Evolutionary conservation across 1,284 basidiomycete species (phyloP), one percentile per base, ranked within the genome.

Genomic region (Leccinum griseonigrum): DNA sequence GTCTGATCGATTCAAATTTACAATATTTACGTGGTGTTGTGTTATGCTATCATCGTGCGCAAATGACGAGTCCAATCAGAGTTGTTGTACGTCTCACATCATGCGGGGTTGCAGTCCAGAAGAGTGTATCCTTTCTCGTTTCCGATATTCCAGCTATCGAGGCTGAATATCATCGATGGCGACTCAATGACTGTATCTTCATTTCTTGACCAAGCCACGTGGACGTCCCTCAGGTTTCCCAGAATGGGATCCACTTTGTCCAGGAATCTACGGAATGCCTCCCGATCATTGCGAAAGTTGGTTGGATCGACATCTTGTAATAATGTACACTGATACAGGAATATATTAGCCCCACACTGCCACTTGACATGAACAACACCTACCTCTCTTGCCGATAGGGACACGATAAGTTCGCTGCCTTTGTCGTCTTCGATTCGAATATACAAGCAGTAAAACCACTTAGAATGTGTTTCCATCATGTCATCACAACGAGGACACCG

Each of bases 401-500:
- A 79, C 3, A 86, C 74, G 7, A 75, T 68, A 11, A 87, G 65
- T 29, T 74, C 71, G 3, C 69, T 64, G 7, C 77, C 80, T 11
- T 74, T 69, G 46, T 79, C 78, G 63, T 89, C 86, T 67, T 83
- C 74, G 9, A 88, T 68, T 26, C 75, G 70, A 53, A 88, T 64
- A 60, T 77, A 81, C 56, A 88, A 72, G 56, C 79, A 70, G 61
- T 80, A 87, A 56, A 77, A 72, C 59, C 80, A 80, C 51, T 74
- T 74, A 56, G 81, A 78, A 64, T 78, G 78, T 61, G 82, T 79
- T 50, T 79, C 74, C 54, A 83, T 79, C 56, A 76, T 76, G 71
- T 87, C 83, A 56, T 77, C 74, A 68, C 88, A 90, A 13, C 71
- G 68, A 7, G 77, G 67, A 64, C 87, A 89, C 26, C 77, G 76